Base-by-base conservation (phyloP, 2,329 filamentous ascomycete genomes). In the Neonectria magnoliae region DNA sequence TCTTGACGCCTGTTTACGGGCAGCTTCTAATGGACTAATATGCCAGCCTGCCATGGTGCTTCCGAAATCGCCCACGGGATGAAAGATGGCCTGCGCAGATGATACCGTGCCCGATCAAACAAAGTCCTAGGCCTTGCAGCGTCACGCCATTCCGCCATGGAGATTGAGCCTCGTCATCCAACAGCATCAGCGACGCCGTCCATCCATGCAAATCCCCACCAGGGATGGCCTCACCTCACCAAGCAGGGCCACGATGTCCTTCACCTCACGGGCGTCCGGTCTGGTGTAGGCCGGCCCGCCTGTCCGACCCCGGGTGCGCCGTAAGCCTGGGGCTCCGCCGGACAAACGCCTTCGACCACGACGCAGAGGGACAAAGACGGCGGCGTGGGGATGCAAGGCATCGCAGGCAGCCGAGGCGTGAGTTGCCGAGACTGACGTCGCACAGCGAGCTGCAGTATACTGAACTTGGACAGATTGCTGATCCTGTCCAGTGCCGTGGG, bases 191-290 rank as follows among this genome's bases (percentile, higher is more conserved):
- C 57, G 44, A 47, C 50, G 31, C 50, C 31, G 33, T 44, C 41
- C 31, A 60, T 54, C 57, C 57, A 60, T 60, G 57, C 25, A 31
- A 60, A 54, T 38, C 57, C 50, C 57, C 57, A 60, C 57, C 51
- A 16, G 48, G 36, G 33, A 53, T 60, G 57, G 57, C 50, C 57
- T 60, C 50, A 54, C 29, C 29, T 29, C 29, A 29, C 29, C 29
- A 48, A 9, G 20, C 16, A 42, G 53, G 41, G 44, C 53, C 57
- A 54, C 50, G 50, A 41, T 54, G 20, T 18, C 5, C 22, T 27
- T 31, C 11, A 33, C 31, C 29, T 38, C 45, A 13, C 47, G 38
- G n/a, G 5, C 18, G 27, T 42, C 41, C 48, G 42, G 48, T 51
- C 29, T 45, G 38, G 18, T 29, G 41, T n/a, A 22, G 9, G 29